Evolutionary conservation across 1,139 yeast genomes (phyloP).

Genomic region (Casaregolazyma suthepensis): DNA sequence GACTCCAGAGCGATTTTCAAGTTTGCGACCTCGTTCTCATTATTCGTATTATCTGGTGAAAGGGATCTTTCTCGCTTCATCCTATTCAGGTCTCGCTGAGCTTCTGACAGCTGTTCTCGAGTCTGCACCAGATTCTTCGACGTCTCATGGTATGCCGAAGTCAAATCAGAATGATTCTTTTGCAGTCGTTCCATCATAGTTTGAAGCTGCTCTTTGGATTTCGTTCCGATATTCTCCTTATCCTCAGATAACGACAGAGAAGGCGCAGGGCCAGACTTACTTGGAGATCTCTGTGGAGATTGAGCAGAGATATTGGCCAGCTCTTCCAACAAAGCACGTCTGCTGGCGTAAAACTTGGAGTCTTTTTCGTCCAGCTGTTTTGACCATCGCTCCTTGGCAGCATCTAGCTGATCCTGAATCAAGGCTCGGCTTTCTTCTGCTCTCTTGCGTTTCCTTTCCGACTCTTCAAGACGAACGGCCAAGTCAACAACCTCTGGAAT

Average conservation of each 20-base stretch:
- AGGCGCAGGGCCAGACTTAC: slow-evolving; percentile 15
- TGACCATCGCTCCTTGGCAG: slow-evolving; percentile 27
- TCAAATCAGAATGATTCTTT: slow-evolving; percentile 40
- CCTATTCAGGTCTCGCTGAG: slow-evolving; percentile 46
- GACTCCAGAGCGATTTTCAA: slow-evolving; percentile 49
- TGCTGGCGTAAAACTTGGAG: slow-evolving; percentile 23
- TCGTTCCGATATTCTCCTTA: slow-evolving; percentile 17
- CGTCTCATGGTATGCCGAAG: slow-evolving; percentile 51
- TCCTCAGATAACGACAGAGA: slow-evolving; percentile 10
- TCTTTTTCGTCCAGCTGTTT: slow-evolving; percentile 24
- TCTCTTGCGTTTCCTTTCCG: slow-evolving; percentile 25
- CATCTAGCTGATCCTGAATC: slow-evolving; percentile 29
- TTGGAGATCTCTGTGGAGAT: slow-evolving; percentile 18
- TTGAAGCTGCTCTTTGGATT: slow-evolving; percentile 23
- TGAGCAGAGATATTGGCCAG: slow-evolving; percentile 17
- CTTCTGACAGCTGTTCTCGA: slow-evolving; percentile 42
- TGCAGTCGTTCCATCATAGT: slow-evolving; percentile 21
- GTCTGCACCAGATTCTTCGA: slow-evolving; percentile 45
- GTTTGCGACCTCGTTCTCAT: slow-evolving; percentile 10
- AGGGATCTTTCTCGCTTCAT: slow-evolving; percentile 41
- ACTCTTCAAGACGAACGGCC: slow-evolving; percentile 25
- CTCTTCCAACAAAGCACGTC: slow-evolving; percentile 24
- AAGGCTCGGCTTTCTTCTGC: slow-evolving; percentile 27
- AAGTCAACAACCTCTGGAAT: slow-evolving; percentile 25
- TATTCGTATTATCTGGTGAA: slow-evolving; percentile 11